These are phyloP conservation scores for Talaromyces sp. DNA, from an alignment of 2,329 filamentous ascomycete genomes.

Conservation along the genomic window DNA sequence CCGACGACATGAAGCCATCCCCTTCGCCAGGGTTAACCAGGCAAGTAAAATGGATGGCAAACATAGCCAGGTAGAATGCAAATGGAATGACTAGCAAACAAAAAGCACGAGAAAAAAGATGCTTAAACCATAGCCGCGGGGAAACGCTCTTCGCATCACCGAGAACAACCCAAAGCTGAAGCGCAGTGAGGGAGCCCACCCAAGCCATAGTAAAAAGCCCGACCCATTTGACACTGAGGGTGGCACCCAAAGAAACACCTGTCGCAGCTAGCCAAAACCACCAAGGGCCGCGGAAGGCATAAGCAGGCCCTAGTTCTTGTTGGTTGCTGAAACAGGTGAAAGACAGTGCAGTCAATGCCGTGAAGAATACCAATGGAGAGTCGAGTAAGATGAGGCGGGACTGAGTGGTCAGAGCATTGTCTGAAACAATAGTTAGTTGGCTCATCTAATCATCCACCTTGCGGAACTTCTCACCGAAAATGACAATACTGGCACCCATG, in stretches of 20 bases:
- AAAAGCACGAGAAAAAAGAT: constrained; percentile 87
- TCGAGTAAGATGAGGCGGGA: constrained; percentile 95
- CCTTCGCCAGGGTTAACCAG: constrained; percentile 94
- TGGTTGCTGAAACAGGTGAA: constrained; percentile 96
- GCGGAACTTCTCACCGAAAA: constrained; percentile 69
- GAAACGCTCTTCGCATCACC: constrained; percentile 87
- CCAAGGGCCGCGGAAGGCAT: constrained; percentile 88
- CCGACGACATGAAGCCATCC: constrained; percentile 99
- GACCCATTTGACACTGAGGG: constrained; percentile 97
- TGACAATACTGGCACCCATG: constrained; percentile 81
- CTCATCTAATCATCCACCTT: background rate
- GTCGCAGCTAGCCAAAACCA: constrained; percentile 96
- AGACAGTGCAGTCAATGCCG: constrained; percentile 84
- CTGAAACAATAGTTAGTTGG: constrained; percentile 50
- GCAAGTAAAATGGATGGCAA: constrained; percentile 93
- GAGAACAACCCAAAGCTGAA: constrained; percentile 94
- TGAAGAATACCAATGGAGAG: constrained; percentile 90
- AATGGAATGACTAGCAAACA: constrained; percentile 87
- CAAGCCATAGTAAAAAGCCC: constrained; percentile 98
- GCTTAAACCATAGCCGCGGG: constrained; percentile 84
- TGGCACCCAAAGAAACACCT: constrained; percentile 84
- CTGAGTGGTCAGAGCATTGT: constrained; percentile 94
- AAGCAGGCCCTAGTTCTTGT: constrained; percentile 85
- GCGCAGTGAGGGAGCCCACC: constrained; percentile 85
- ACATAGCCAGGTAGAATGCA: constrained; percentile 95